A percentile compares a stretch with the other conserved stretches of the same genome.
Conservation (phyloP, 148 eudicot genomes). For the Spergularia bocconei region DNA sequence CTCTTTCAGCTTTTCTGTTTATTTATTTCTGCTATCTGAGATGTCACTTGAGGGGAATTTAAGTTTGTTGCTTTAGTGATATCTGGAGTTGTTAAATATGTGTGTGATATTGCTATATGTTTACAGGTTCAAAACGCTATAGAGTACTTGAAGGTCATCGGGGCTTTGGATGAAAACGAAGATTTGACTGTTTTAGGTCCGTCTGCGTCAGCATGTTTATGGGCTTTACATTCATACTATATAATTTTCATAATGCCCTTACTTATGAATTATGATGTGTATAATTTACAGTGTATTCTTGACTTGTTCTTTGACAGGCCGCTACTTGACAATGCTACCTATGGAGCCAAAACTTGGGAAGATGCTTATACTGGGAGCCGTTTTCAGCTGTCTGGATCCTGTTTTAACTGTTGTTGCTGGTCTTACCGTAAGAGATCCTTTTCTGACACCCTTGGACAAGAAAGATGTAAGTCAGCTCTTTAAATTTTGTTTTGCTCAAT, state of each 20-base stretch:
- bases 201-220: constrained; percentile 16
- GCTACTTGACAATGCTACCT: constrained; percentile 74
- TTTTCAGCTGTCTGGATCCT: constrained; percentile 86
- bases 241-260: neutral
- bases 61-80: constrained; percentile 6
- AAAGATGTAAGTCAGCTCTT: constrained; percentile 71
- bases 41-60: constrained; percentile 1
- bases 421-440: constrained; percentile 91
- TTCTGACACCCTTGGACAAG: constrained; percentile 88
- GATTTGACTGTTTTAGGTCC: constrained; percentile 76
- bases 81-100: neutral
- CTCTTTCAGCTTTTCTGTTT: neutral
- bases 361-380: constrained; percentile 87
- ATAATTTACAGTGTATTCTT: neutral
- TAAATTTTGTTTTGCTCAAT: neutral
- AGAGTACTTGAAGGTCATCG: constrained; percentile 84
- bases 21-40: neutral
- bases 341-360: constrained; percentile 93
- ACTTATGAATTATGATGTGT: neutral
- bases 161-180: constrained; percentile 82
- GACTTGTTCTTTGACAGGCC: constrained; percentile 55
- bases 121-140: constrained; percentile 94
- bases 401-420: constrained; percentile 88
- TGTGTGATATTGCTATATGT: constrained; percentile 5
- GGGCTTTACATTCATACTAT: neutral